Percentiles rank a stretch among this genome's conserved stretches.
phyloP scores from a whole-genome alignment of 257 asterid genomes.

The Salvia splendens region DNA sequence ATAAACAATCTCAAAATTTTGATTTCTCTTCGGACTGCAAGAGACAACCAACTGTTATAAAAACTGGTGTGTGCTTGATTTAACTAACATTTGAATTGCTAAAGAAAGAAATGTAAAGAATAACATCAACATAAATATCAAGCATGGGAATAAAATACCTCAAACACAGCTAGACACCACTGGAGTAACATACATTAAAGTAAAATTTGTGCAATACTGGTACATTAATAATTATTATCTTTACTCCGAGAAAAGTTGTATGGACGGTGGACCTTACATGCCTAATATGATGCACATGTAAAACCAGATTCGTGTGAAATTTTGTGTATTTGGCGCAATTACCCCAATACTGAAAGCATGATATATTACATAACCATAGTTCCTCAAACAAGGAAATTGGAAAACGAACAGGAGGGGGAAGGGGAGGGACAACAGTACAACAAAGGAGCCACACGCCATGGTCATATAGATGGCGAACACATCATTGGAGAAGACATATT shows the following conservation, averaged over 20 bases:
- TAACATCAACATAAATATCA: conserved; percentile 11
- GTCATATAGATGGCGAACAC: conserved; percentile 2
- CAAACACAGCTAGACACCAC: neutral
- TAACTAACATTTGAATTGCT: conserved; percentile 7
- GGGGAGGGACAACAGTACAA: neutral
- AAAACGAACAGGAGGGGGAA: neutral
- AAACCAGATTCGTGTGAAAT: too few relatives aligned
- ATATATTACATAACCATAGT: neutral
- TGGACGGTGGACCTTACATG: neutral
- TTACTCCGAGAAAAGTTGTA: neutral
- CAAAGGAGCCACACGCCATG: neutral
- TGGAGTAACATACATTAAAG: conserved; percentile 10
- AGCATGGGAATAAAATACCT: conserved; percentile 1
- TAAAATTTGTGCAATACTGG: neutral
- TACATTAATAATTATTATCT: neutral
- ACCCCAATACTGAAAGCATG: neutral
- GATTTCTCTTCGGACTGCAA: conserved; percentile 89
- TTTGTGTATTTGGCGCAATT: too few relatives aligned
- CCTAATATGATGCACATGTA: neutral
- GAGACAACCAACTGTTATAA: conserved; percentile 28
- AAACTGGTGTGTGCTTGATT: conserved; percentile 15
- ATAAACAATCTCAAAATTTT: conserved; percentile 85
- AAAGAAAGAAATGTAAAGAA: conserved; percentile 9
- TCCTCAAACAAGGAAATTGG: neutral
- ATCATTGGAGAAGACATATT: conserved; percentile 24